phyloP scores from a whole-genome alignment of 495 filamentous ascomycete species.

The Trypethelium eluteriae region DNA sequence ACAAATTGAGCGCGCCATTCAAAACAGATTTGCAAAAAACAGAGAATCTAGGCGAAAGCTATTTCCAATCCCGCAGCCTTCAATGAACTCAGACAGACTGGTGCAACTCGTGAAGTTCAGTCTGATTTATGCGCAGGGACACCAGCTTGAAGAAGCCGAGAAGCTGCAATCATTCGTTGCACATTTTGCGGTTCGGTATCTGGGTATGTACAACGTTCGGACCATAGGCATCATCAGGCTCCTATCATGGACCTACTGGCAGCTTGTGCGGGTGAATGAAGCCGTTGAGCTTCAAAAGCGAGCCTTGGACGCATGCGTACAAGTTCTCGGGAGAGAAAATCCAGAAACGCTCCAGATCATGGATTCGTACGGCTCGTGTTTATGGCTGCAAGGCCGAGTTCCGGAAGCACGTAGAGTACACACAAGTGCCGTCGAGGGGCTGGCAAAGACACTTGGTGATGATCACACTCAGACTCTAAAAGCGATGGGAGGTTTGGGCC shows the following conservation, averaged over 20 bases:
- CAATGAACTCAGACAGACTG: not conserved
- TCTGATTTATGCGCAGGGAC: conserved; percentile 1
- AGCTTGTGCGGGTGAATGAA: conserved; percentile 11
- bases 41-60: conserved; percentile 9
- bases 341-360: conserved; percentile 9
- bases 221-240: conserved; percentile 8
- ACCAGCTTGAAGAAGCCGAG: conserved; percentile 7
- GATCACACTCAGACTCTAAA: conserved; percentile 7
- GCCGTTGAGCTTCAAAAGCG: conserved; percentile 10
- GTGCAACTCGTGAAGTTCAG: conserved; percentile 10
- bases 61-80: conserved; percentile 3
- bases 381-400: conserved; percentile 8
- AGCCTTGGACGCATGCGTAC: conserved; percentile 3
- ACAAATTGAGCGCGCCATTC: conserved; percentile 1
- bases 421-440: not conserved
- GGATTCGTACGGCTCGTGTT: conserved; percentile 10
- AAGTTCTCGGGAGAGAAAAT: conserved; percentile 9
- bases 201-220: not conserved
- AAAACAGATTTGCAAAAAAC: conserved; percentile 5
- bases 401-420: conserved; percentile 9
- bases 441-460: conserved; percentile 8
- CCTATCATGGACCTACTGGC: conserved; percentile 9
- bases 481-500: conserved; percentile 7
- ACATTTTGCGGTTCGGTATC: conserved; percentile 1
- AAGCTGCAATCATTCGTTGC: conserved; percentile 8